Percentiles rank a stretch among this genome's conserved stretches.
Conservation (phyloP, 805 yeast genomes). For the Pichia deserticola region DNA sequence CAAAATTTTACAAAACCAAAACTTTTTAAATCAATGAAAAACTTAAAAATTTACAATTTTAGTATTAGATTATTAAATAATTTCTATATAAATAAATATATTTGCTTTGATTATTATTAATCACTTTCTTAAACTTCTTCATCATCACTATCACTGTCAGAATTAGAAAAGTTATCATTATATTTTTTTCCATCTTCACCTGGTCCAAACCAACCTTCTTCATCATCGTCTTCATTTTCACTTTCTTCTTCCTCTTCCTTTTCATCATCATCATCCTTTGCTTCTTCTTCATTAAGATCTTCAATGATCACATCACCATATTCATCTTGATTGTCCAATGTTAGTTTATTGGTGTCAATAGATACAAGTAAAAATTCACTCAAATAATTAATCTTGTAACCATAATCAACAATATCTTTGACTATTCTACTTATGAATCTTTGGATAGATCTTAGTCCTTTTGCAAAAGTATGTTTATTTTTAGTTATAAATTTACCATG, state of each 20-base stretch:
- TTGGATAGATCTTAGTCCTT: conserved; percentile 61
- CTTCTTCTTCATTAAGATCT: conserved; percentile 23
- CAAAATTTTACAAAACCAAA: no score
- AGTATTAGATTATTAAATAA: no score
- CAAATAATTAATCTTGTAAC: conserved; percentile 47
- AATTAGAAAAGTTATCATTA: conserved; percentile 29
- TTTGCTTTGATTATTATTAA: no score
- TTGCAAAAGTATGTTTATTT: conserved; percentile 55
- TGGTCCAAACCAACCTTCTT: conserved; percentile 30
- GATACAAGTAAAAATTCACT: conserved; percentile 41
- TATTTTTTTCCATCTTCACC: conserved; percentile 22
- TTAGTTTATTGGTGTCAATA: conserved; percentile 2
- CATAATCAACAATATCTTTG: conserved; percentile 57
- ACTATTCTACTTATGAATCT: conserved; percentile 68
- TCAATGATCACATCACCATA: conserved; percentile 26
- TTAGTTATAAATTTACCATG: conserved; percentile 72
- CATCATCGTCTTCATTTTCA: conserved; percentile 29
- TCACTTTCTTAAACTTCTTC: conserved; percentile 10
- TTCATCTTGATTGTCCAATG: conserved; percentile 15
- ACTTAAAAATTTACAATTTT: no score
- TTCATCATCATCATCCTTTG: conserved; percentile 23
- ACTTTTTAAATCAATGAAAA: no score
- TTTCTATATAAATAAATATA: no score
- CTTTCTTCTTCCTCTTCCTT: conserved; percentile 25
- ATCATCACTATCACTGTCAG: conserved; percentile 29